Evolutionary conservation across 1,139 yeast genomes (phyloP), one percentile per base, ranked within the genome.

Genomic region (Hyphopichia pseudoburtonii): DNA sequence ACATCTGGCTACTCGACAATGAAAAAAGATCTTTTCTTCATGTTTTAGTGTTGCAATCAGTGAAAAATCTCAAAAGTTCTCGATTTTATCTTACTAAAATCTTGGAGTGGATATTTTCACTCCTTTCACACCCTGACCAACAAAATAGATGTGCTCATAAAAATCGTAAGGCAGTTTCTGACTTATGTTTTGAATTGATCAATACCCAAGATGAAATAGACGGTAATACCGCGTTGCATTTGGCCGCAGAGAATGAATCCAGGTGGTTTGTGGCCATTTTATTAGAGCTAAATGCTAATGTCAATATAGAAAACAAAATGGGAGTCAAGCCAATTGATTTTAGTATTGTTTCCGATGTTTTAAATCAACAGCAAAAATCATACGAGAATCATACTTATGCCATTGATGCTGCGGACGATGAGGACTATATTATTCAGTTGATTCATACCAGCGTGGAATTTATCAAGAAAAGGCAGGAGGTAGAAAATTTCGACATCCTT

Each of bases 231-330:
- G 81, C 92, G 38, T 68, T 92, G 41, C 95, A 90, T 57, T 78
- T 89, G 42, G 97, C 97, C 0, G 94, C 96, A 0, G 82, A 95
- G 52, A 76, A 83, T 36, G 97, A 96, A 22, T 83, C 86, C 50
- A 80, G 77, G 46, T 82, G 90, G 62, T 80, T 92, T 43, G 86
- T 88, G 16, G 88, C 85, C 42, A 81, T 88, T 37, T 70, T 92
- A 38, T 57, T 92, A 17, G 95, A 85, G 46, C 81, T 92, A 33
- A 92, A 94, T 23, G 97, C 97, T 1, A 94, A 89, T 54, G 78
- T 87, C 3, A 71, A 73, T 28, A 69, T 87, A 32, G 76, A 89
- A 4, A 94, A 92, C 56, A 83, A 86, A 37, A 84, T 90, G 6
- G 96, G 96, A 0, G 73, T 89, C 24, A 78, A 86, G 43, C 95